Evolutionary conservation across 164 flowering plant genomes (phyloP).

Genomic region (Santalum album): DNA sequence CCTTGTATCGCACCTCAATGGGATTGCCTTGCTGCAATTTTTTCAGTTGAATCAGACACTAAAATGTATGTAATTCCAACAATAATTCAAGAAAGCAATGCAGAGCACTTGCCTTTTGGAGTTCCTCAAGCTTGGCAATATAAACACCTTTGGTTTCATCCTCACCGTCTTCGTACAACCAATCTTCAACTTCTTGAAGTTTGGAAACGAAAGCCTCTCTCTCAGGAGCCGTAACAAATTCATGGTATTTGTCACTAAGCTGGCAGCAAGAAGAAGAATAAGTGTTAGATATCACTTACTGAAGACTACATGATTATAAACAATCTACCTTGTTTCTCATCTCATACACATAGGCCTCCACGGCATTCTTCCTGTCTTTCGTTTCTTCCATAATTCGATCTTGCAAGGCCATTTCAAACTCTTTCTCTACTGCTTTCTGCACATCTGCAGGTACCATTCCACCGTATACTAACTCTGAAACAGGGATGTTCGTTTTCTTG

Average conservation of each 20-base stretch:
- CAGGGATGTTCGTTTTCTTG: slow-evolving; percentile 63
- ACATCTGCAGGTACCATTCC: slow-evolving; percentile 54
- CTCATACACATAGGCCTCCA: slow-evolving; percentile 93
- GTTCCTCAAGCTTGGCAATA: slow-evolving; percentile 92
- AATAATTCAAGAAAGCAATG: background rate
- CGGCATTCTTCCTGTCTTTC: slow-evolving; percentile 90
- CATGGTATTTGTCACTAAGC: slow-evolving; percentile 81
- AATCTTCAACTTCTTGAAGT: slow-evolving; percentile 87
- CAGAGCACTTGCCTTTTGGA: slow-evolving; percentile 51
- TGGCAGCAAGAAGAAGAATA: slow-evolving; percentile 17
- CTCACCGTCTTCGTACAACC: slow-evolving; percentile 97
- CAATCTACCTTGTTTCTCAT: slow-evolving; percentile 79
- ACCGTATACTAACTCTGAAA: slow-evolving; percentile 73
- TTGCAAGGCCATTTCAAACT: slow-evolving; percentile 95
- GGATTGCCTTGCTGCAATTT: slow-evolving; percentile 85
- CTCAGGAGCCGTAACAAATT: slow-evolving; percentile 58
- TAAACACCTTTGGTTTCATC: slow-evolving; percentile 99
- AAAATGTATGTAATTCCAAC: background rate
- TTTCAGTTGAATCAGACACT: background rate
- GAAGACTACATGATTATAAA: background rate
- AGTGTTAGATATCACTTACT: background rate
- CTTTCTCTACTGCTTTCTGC: slow-evolving; percentile 86
- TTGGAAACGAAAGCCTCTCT: slow-evolving; percentile 47
- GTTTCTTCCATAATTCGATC: slow-evolving; percentile 97
- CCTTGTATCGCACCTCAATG: slow-evolving; percentile 79